Evolutionary conservation across 306 rosid species (phyloP).

Genomic region (Vachellia collinsii): DNA sequence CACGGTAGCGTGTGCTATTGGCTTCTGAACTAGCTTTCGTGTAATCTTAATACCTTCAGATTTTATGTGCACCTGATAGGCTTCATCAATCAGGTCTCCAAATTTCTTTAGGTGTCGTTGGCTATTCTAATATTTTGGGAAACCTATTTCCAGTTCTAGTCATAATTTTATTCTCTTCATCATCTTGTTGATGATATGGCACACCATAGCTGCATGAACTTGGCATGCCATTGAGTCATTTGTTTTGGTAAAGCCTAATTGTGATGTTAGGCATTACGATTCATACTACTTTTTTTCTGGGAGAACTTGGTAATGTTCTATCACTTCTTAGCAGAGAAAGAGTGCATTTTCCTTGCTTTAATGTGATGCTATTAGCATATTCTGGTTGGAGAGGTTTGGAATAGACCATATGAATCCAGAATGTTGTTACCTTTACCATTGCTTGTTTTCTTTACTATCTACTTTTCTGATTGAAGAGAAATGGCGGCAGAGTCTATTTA

Average conservation of each 20-base stretch:
- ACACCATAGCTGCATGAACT: not conserved
- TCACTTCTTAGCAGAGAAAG: not conserved
- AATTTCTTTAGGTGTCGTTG: not conserved
- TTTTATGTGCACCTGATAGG: conserved; percentile 1
- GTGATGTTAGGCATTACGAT: not conserved
- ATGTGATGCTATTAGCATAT: not conserved
- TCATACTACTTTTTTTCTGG: not conserved
- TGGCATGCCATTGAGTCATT: not conserved
- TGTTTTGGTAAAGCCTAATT: not conserved
- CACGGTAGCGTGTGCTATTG: not conserved
- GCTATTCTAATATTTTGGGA: not conserved
- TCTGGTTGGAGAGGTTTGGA: conserved; percentile 25
- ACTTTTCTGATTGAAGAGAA: conserved; percentile 63
- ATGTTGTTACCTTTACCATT: conserved; percentile 13
- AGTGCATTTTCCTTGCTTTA: not conserved
- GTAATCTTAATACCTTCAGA: not conserved
- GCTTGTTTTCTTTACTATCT: conserved; percentile 37
- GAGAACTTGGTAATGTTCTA: not conserved
- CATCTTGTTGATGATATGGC: not conserved
- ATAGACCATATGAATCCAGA: conserved; percentile 18
- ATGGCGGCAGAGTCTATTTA: conserved; percentile 91
- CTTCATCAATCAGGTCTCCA: not conserved
- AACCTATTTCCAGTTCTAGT: not conserved
- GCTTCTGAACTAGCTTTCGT: conserved; percentile 1
- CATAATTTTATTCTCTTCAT: not conserved